Percentiles rank a stretch among this genome's conserved stretches.
Conservation (phyloP, 176 grass and related monocot species). For the Aechmea fasciata region DNA sequence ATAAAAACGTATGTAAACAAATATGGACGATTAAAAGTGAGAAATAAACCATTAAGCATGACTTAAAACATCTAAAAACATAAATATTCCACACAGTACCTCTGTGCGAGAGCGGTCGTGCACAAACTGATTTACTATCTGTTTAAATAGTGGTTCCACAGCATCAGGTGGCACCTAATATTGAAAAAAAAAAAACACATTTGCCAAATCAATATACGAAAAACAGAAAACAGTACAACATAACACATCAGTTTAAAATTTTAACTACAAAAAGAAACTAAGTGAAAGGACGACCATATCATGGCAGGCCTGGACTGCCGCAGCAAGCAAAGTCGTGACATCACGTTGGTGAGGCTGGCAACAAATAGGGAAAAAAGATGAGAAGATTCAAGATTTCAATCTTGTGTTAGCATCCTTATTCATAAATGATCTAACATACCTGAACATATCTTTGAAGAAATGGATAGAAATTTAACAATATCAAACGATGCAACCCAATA, state of each 20-base stretch:
- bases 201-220: not conserved
- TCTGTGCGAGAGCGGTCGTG: constrained; percentile 88
- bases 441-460: constrained; percentile 90
- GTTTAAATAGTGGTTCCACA: constrained; percentile 87
- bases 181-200: not conserved
- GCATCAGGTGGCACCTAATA: constrained; percentile 90
- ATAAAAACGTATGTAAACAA: too few relatives aligned
- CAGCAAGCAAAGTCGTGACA: constrained; percentile 89
- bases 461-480: constrained; percentile 82
- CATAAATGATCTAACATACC: constrained; percentile 33
- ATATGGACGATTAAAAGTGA: too few relatives aligned
- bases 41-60: too few relatives aligned
- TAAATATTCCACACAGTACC: constrained; percentile 25
- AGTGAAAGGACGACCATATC: constrained; percentile 50
- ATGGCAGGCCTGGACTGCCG: constrained; percentile 94
- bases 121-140: constrained; percentile 99
- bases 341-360: constrained; percentile 88
- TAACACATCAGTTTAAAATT: not conserved
- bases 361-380: constrained; percentile 9
- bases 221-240: not conserved
- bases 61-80: not conserved
- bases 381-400: not conserved
- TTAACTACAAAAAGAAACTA: not conserved
- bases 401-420: not conserved
- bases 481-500: constrained; percentile 73